Conservation (phyloP, 352 stramenopile genomes). For the Phytophthora pisi region DNA sequence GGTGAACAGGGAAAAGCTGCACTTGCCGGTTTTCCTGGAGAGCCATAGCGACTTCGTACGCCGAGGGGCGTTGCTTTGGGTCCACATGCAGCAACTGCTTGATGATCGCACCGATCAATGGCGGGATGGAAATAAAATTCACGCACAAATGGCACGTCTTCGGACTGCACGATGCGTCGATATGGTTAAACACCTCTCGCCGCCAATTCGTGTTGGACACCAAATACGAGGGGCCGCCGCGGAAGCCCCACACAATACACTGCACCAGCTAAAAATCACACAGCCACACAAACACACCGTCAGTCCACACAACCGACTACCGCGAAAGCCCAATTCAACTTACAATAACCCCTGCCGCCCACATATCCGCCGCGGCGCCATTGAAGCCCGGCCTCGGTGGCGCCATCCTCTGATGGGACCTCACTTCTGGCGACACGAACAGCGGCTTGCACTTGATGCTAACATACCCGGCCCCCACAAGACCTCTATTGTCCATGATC, state of each 20-base stretch:
- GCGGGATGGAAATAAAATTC: constrained; percentile 84
- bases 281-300: constrained; percentile 15
- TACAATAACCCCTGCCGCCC: constrained; percentile 83
- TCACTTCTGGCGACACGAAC: constrained; percentile 80
- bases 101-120: constrained; percentile 75
- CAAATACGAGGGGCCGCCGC: constrained; percentile 69
- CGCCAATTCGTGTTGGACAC: constrained; percentile 66
- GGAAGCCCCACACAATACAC: constrained; percentile 82
- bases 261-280: constrained; percentile 60
- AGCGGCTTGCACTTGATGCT: constrained; percentile 87
- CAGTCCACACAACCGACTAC: neutral
- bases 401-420: constrained; percentile 57
- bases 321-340: constrained; percentile 18
- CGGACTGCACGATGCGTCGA: constrained; percentile 63
- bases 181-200: constrained; percentile 77
- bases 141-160: constrained; percentile 70
- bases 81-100: constrained; percentile 81
- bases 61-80: constrained; percentile 63
- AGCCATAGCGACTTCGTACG: constrained; percentile 75
- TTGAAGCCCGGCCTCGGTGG: constrained; percentile 73
- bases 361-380: constrained; percentile 77
- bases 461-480: constrained; percentile 63
- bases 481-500: constrained; percentile 69
- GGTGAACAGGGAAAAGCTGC: constrained; percentile 51
- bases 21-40: constrained; percentile 70